A percentile compares a stretch with the other conserved stretches of the same genome.
Conservation (phyloP, 2,329 filamentous ascomycete genomes). For the Metarhizium album region DNA sequence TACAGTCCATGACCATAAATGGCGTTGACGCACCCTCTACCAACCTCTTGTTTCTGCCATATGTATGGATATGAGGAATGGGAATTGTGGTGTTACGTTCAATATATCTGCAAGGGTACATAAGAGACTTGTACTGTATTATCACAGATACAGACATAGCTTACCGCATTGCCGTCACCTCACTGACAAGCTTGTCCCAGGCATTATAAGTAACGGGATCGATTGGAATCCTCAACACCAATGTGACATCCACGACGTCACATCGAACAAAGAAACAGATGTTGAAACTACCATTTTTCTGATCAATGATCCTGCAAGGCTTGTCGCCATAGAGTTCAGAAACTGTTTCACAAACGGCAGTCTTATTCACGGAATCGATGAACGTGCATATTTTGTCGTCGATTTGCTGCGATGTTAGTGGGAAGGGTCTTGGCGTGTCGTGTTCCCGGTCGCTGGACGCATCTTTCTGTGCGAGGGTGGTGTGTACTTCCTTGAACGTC, state of each 20-base stretch:
- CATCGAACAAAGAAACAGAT: not conserved
- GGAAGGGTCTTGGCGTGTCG: no score
- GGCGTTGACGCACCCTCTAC: not conserved
- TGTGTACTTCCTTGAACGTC: no score
- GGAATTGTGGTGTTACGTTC: slow-evolving; percentile 13
- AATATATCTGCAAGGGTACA: slow-evolving; percentile 10
- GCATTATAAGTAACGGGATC: not conserved
- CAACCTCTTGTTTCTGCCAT: slow-evolving; percentile 9
- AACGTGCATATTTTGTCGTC: no score
- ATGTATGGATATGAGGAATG: slow-evolving; percentile 11
- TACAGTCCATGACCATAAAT: not conserved
- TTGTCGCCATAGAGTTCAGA: not conserved
- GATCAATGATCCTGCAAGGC: not conserved
- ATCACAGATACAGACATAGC: no score
- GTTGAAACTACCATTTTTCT: not conserved
- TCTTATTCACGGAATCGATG: no score
- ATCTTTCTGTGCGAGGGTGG: no score
- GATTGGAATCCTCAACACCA: not conserved
- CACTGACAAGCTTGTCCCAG: not conserved
- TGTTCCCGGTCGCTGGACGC: no score
- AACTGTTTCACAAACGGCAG: no score
- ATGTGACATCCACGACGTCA: not conserved
- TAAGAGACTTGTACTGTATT: no score
- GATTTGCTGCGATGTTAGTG: no score
- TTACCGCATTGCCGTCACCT: not conserved